phyloP scores from a whole-genome alignment of 208 protist species.

The Zelonia costaricensis region DNA sequence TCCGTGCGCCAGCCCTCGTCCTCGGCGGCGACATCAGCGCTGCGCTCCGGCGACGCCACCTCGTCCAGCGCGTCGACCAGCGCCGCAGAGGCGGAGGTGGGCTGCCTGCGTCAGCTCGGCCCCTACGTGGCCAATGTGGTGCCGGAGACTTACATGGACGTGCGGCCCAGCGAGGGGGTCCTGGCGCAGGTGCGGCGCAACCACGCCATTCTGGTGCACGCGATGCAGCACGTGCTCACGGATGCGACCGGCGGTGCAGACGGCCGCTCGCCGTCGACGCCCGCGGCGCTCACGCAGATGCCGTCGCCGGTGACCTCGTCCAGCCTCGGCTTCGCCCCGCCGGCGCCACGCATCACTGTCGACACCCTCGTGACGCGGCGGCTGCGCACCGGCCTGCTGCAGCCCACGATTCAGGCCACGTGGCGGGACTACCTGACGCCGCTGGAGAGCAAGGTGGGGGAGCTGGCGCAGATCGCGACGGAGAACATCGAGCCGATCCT shows the following conservation, averaged over 20 bases:
- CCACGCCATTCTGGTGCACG: conserved; percentile 42
- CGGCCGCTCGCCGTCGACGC: neutral
- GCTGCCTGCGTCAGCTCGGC: conserved; percentile 13
- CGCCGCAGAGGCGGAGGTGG: conserved; percentile 16
- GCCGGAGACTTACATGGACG: conserved; percentile 61
- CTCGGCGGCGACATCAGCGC: too few relatives aligned
- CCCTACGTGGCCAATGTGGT: conserved; percentile 57
- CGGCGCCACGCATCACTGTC: neutral
- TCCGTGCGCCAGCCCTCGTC: too few relatives aligned
- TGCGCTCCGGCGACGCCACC: too few relatives aligned
- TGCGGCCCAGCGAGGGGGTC: conserved; percentile 28
- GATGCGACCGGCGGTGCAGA: neutral
- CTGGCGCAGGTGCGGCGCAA: conserved; percentile 33
- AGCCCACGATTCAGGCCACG: conserved; percentile 47
- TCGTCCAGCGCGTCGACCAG: neutral
- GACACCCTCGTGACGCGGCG: conserved; percentile 11
- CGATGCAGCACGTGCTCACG: conserved; percentile 26
- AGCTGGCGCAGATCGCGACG: conserved; percentile 45
- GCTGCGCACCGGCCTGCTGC: conserved; percentile 35
- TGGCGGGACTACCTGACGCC: conserved; percentile 60
- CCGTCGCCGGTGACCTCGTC: neutral
- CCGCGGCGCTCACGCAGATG: conserved; percentile 3
- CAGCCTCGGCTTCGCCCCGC: neutral
- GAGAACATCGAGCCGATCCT: conserved; percentile 42
- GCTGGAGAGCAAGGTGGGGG: conserved; percentile 38